Percentiles rank a stretch among this genome's conserved stretches.
Conservation (phyloP, 2,329 filamentous ascomycete species). For the Neonectria sp. region DNA sequence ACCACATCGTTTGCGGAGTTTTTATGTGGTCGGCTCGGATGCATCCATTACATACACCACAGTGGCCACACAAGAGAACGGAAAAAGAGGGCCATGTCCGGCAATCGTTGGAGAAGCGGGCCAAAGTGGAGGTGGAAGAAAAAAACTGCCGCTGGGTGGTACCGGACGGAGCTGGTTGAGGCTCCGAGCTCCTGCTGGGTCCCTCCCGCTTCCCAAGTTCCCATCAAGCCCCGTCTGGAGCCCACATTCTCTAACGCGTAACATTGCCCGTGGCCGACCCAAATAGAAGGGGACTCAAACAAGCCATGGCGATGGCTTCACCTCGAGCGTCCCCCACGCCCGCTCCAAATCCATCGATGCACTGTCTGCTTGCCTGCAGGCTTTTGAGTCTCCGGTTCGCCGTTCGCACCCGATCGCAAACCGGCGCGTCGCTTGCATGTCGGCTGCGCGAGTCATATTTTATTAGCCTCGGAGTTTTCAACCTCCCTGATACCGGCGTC, state of each 20-base stretch:
- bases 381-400: constrained; percentile 16
- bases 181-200: constrained; percentile 45
- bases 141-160: constrained; percentile 49
- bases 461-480: constrained; percentile 43
- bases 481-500: constrained; percentile 39
- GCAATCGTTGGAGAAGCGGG: constrained; percentile 52
- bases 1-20: constrained; percentile 27
- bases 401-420: constrained; percentile 29
- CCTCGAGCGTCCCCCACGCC: constrained; percentile 17
- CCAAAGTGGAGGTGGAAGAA: constrained; percentile 45
- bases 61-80: constrained; percentile 37
- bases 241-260: constrained; percentile 40
- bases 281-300: constrained; percentile 19
- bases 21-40: constrained; percentile 22
- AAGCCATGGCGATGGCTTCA: constrained; percentile 45
- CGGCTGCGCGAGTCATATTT: constrained; percentile 45
- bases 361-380: constrained; percentile 22
- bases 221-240: constrained; percentile 39
- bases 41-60: constrained; percentile 27
- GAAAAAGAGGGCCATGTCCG: constrained; percentile 44
- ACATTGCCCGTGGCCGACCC: constrained; percentile 15
- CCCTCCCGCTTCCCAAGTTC: constrained; percentile 41
- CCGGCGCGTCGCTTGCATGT: constrained; percentile 33
- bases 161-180: constrained; percentile 44
- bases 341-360: constrained; percentile 18